These are phyloP conservation scores for Coemansia reversa DNA, from an alignment of 192 early-diverging fungal species.

Conservation along the genomic window DNA sequence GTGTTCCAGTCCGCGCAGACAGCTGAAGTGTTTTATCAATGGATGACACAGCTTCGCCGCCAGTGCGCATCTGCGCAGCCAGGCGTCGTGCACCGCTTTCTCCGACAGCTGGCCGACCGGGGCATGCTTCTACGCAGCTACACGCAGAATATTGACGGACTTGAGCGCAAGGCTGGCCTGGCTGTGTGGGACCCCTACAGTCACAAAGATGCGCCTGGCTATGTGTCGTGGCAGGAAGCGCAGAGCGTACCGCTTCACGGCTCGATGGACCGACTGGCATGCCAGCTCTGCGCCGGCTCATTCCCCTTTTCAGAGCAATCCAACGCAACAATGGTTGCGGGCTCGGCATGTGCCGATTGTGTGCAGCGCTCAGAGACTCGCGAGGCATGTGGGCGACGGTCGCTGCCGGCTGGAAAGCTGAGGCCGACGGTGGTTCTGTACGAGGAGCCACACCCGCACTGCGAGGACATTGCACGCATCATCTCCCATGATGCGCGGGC, in stretches of 20 bases:
- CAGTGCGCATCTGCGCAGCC: conserved; percentile 68
- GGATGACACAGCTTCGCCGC: conserved; percentile 83
- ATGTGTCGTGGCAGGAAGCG: conserved; percentile 39
- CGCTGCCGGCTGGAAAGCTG: conserved; percentile 70
- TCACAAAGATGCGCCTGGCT: background rate
- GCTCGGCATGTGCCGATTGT: conserved; percentile 56
- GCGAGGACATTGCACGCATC: conserved; percentile 51
- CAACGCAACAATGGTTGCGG: conserved; percentile 62
- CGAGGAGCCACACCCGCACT: conserved; percentile 69
- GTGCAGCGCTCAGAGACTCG: conserved; percentile 27
- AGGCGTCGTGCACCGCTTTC: conserved; percentile 82
- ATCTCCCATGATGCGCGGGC: conserved; percentile 46
- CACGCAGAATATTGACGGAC: conserved; percentile 96
- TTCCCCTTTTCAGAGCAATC: conserved; percentile 61
- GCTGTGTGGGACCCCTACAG: conserved; percentile 51
- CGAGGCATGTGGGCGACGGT: conserved; percentile 65
- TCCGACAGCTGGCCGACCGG: conserved; percentile 69
- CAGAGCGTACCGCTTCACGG: conserved; percentile 90
- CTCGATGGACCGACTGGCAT: conserved; percentile 77
- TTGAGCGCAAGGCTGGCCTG: conserved; percentile 76
- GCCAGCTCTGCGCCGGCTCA: conserved; percentile 76
- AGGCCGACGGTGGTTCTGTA: conserved; percentile 93
- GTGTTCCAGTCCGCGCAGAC: conserved; percentile 74
- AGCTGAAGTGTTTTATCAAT: conserved; percentile 60
- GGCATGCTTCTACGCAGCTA: conserved; percentile 85